Conservation (phyloP, 1,284 basidiomycete genomes). For the Cystobasidiaceae sp. region DNA sequence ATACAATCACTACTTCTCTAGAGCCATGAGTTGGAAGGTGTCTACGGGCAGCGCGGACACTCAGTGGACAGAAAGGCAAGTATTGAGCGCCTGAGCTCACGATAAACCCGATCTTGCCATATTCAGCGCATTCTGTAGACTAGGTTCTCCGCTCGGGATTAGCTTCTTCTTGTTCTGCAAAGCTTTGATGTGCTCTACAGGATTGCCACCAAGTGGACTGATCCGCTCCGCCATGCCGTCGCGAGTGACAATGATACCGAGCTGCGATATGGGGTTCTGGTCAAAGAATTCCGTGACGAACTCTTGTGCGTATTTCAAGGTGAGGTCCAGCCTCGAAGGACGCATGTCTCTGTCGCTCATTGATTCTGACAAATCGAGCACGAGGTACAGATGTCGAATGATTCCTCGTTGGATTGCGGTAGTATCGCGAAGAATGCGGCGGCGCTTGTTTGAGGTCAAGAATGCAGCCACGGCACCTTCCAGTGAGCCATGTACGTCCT, state of each 20-base stretch:
- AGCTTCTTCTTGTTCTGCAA: slow-evolving; percentile 82
- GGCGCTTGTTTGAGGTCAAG: slow-evolving; percentile 74
- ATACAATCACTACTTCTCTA: slow-evolving; percentile 86
- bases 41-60: slow-evolving; percentile 55
- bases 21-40: slow-evolving; percentile 94
- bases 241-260: slow-evolving; percentile 86
- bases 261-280: slow-evolving; percentile 97
- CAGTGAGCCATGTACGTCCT: slow-evolving; percentile 87
- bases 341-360: slow-evolving; percentile 96
- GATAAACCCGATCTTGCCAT: slow-evolving; percentile 89
- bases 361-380: slow-evolving; percentile 81
- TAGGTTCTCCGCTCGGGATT: slow-evolving; percentile 86
- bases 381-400: slow-evolving; percentile 85
- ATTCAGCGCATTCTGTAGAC: slow-evolving; percentile 90
- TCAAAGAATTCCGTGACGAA: slow-evolving; percentile 98
- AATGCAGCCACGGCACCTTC: slow-evolving; percentile 83
- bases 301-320: slow-evolving; percentile 73
- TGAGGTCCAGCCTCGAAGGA: slow-evolving; percentile 83
- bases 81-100: slow-evolving; percentile 53
- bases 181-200: slow-evolving; percentile 80
- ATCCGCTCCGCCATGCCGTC: slow-evolving; percentile 80
- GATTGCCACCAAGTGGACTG: slow-evolving; percentile 86
- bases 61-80: no score
- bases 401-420: slow-evolving; percentile 88
- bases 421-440: slow-evolving; percentile 67